Percentiles rank a stretch among this genome's conserved stretches.
phyloP scores from a whole-genome alignment of 169 alveolate species.

The Cystoisospora suis region DNA sequence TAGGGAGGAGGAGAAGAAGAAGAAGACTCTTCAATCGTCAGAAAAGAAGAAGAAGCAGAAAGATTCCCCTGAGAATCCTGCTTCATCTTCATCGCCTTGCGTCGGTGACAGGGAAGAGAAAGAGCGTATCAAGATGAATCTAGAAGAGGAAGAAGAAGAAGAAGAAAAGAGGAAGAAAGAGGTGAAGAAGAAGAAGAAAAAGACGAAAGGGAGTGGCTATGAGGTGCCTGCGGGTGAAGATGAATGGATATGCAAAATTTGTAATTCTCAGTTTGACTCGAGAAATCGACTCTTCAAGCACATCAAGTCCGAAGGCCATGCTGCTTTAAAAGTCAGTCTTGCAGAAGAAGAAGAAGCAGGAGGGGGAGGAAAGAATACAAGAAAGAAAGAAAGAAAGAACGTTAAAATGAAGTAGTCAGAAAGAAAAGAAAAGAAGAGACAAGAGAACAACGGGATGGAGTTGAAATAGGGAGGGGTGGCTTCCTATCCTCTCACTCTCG shows the following conservation, averaged over 20 bases:
- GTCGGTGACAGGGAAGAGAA: no score
- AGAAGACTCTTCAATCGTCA: no score
- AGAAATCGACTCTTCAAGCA: conserved; percentile 42
- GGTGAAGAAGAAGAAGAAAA: neutral
- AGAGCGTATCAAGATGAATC: no score
- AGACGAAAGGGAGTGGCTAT: neutral
- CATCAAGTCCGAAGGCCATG: conserved; percentile 51
- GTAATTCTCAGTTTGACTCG: conserved; percentile 14
- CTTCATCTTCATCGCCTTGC: no score
- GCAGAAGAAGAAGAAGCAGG: no score
- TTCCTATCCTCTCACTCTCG: no score
- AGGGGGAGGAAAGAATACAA: no score
- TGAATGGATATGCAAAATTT: conserved; percentile 18
- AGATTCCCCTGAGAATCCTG: no score
- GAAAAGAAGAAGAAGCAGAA: neutral
- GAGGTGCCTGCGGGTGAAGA: neutral
- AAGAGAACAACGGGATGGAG: no score
- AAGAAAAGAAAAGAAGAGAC: no score
- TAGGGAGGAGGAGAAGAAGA: neutral
- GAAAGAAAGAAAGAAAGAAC: no score
- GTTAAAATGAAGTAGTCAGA: neutral
- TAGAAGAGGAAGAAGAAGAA: conserved; percentile 21
- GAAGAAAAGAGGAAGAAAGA: neutral
- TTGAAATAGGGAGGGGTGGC: no score
- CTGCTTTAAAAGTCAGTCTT: conserved; percentile 39